A percentile compares a stretch with the other conserved stretches of the same genome.
phyloP scores from a whole-genome alignment of 2,329 filamentous ascomycete species.

The Nemania diffusa region DNA sequence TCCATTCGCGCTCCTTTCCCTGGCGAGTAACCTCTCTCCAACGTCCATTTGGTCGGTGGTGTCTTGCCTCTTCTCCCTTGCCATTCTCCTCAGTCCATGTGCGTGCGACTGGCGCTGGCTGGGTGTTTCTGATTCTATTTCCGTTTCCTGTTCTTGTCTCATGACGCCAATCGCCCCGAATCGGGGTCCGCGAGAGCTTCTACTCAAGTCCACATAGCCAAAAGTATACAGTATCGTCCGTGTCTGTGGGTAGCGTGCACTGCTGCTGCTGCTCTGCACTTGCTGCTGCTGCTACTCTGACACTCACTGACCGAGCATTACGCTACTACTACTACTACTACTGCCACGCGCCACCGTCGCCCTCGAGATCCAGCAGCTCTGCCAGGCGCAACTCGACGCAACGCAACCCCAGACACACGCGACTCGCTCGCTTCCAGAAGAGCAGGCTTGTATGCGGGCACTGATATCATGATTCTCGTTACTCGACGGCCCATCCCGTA shows the following conservation, averaged over 20 bases:
- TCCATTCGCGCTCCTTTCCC: constrained; percentile 37
- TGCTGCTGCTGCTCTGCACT: constrained; percentile 1
- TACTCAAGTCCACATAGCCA: neutral
- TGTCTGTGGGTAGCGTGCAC: neutral
- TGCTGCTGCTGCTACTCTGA: neutral
- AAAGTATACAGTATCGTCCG: neutral
- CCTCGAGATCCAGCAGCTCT: constrained; percentile 4
- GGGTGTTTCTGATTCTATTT: constrained; percentile 25
- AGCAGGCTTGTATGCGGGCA: constrained; percentile 1
- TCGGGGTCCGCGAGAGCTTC: constrained; percentile 13
- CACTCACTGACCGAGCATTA: neutral
- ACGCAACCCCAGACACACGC: constrained; percentile 20
- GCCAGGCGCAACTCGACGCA: constrained; percentile 12
- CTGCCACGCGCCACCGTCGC: constrained; percentile 10
- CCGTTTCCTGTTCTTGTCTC: constrained; percentile 19
- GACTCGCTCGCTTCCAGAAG: constrained; percentile 4
- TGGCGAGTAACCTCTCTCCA: constrained; percentile 30
- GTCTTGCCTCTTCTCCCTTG: constrained; percentile 21
- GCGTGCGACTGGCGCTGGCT: constrained; percentile 20
- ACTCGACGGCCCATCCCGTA: constrained; percentile 10
- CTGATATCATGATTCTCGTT: neutral
- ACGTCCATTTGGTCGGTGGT: constrained; percentile 15
- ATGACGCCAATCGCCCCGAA: constrained; percentile 17
- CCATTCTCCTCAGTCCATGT: constrained; percentile 27
- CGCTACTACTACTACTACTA: no score